Percentiles rank a stretch among this genome's conserved stretches.
phyloP scores from a whole-genome alignment of 495 filamentous ascomycete genomes.

The Thermochaetoides thermophila region DNA sequence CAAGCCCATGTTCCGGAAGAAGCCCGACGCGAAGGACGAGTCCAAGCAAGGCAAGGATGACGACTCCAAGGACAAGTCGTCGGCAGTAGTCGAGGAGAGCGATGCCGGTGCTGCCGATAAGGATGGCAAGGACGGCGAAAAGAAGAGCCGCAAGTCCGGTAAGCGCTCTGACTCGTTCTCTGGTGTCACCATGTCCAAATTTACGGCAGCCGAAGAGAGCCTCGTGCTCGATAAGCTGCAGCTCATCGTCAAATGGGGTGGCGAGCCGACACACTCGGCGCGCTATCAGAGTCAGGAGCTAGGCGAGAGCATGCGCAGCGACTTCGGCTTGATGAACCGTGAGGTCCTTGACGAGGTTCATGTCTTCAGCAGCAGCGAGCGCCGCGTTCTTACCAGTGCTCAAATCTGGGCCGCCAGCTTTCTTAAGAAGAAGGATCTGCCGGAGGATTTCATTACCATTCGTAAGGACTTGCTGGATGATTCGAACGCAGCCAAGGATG shows the following conservation, averaged over 20 bases:
- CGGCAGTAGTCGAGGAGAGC: conserved; percentile 1
- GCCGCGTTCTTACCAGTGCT: conserved; percentile 84
- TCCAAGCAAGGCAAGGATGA: no score
- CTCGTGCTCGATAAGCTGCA: conserved; percentile 89
- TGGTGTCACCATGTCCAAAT: conserved; percentile 73
- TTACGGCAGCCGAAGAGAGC: conserved; percentile 78
- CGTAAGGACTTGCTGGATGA: conserved; percentile 93
- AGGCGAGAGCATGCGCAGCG: conserved; percentile 88
- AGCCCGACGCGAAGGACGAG: conserved; percentile 30
- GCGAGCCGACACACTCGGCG: conserved; percentile 93
- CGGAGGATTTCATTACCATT: conserved; percentile 69
- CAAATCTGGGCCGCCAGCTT: conserved; percentile 95
- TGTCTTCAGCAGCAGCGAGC: conserved; percentile 88
- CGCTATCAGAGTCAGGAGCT: conserved; percentile 91
- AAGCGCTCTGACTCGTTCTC: conserved; percentile 68
- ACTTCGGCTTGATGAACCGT: conserved; percentile 83
- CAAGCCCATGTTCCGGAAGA: conserved; percentile 93
- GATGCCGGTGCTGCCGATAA: not conserved
- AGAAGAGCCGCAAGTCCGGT: conserved; percentile 24
- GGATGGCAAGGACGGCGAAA: conserved; percentile 4
- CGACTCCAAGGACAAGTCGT: conserved; percentile 1
- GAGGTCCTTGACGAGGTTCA: conserved; percentile 79
- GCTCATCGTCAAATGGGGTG: conserved; percentile 97
- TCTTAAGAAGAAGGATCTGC: conserved; percentile 70
- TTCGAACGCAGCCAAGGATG: conserved; percentile 97